These are phyloP conservation scores for Xylaria digitata DNA, from an alignment of 2,329 filamentous ascomycete genomes.

Conservation along the genomic window DNA sequence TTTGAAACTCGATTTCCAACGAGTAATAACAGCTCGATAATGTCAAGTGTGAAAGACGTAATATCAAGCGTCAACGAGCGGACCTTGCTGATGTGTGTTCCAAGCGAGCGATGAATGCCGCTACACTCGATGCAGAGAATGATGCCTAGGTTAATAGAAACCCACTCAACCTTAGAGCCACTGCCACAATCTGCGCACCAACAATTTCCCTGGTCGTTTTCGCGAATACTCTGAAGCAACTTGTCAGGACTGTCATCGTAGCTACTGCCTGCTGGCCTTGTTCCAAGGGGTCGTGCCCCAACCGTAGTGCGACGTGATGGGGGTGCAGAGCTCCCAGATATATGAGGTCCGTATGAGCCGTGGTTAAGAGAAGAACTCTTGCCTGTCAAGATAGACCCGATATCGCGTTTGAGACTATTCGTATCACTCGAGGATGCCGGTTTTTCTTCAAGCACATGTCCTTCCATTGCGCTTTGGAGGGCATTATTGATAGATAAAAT, in stretches of 20 bases:
- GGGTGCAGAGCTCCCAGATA: conserved; percentile 60
- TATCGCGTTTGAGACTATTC: conserved; percentile 78
- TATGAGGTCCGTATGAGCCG: conserved; percentile 63
- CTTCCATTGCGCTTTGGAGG: conserved; percentile 93
- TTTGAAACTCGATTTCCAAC: conserved; percentile 96
- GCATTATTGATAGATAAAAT: conserved; percentile 97
- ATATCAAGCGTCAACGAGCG: conserved; percentile 95
- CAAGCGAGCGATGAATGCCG: conserved; percentile 94
- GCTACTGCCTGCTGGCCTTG: conserved; percentile 74
- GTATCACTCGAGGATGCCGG: conserved; percentile 60
- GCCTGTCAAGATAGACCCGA: conserved; percentile 90
- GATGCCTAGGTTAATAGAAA: conserved; percentile 96
- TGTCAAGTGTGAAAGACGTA: conserved; percentile 95
- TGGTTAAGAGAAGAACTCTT: conserved; percentile 79
- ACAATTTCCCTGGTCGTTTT: conserved; percentile 90
- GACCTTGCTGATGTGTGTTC: conserved; percentile 97
- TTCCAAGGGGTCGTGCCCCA: conserved; percentile 81
- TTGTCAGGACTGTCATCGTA: conserved; percentile 87
- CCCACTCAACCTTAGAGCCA: conserved; percentile 95
- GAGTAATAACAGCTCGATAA: conserved; percentile 90
- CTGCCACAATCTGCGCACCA: conserved; percentile 96
- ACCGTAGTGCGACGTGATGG: conserved; percentile 90
- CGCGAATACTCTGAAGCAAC: conserved; percentile 85
- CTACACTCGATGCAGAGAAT: conserved; percentile 98
- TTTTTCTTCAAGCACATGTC: conserved; percentile 70